A percentile compares a stretch with the other conserved stretches of the same genome.
Evolutionary conservation across 1,284 basidiomycete genomes (phyloP).

Genomic region (Phylloboletellus chloephorus): DNA sequence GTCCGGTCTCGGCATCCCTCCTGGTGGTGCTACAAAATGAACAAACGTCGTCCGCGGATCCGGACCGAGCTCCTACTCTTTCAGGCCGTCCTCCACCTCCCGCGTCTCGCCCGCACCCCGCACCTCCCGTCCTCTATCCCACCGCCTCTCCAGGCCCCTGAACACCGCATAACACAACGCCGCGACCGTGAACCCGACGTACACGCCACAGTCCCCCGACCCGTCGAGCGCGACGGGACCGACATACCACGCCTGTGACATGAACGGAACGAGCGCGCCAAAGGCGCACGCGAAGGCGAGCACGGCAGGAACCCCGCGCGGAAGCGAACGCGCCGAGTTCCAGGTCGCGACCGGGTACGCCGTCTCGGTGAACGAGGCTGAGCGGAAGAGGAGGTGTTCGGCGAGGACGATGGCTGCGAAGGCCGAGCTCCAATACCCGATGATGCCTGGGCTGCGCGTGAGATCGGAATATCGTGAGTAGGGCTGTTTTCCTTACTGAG

Average conservation of each 20-base stretch:
- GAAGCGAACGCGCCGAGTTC: slow-evolving; percentile 23
- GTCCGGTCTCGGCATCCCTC: too few relatives aligned
- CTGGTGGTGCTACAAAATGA: too few relatives aligned
- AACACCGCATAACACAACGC: slow-evolving; percentile 37
- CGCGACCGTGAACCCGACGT: slow-evolving; percentile 43
- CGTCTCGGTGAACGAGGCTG: slow-evolving; percentile 28
- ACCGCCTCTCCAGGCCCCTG: slow-evolving; percentile 36
- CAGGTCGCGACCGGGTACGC: slow-evolving; percentile 22
- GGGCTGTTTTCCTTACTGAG: slow-evolving; percentile 36
- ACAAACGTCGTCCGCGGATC: too few relatives aligned
- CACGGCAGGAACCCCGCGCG: slow-evolving; percentile 35
- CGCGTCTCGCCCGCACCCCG: not conserved
- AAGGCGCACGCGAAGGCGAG: slow-evolving; percentile 43
- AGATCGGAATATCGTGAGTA: not conserved
- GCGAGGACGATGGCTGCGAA: slow-evolving; percentile 49
- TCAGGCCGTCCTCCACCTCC: slow-evolving; percentile 1
- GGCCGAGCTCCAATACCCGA: slow-evolving; percentile 58
- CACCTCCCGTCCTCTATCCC: slow-evolving; percentile 10
- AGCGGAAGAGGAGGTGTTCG: slow-evolving; percentile 56
- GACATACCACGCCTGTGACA: slow-evolving; percentile 56
- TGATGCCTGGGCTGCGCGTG: slow-evolving; percentile 34
- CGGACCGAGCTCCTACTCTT: too few relatives aligned
- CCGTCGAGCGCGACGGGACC: slow-evolving; percentile 42
- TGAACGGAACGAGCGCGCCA: slow-evolving; percentile 51
- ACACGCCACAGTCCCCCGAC: slow-evolving; percentile 55